phyloP scores from a whole-genome alignment of 176 grass and related monocot genomes.

The Bothriochloa decipiens region DNA sequence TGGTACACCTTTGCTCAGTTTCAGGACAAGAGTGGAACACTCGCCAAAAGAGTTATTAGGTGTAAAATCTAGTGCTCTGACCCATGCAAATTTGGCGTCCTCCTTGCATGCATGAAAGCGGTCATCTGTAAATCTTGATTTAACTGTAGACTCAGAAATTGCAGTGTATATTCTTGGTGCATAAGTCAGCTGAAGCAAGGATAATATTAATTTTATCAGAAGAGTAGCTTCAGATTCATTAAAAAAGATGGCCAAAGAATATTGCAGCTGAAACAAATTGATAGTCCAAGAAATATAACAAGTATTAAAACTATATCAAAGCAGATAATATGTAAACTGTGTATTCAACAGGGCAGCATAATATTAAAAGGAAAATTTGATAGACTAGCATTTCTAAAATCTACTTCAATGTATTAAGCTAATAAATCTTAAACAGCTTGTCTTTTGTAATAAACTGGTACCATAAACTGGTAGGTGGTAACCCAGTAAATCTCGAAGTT shows the following conservation, averaged over 20 bases:
- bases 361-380: background rate
- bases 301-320: constrained; percentile 33
- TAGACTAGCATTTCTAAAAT: constrained; percentile 11
- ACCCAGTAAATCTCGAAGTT: background rate
- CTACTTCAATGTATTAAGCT: background rate
- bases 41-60: constrained; percentile 66
- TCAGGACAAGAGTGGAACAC: constrained; percentile 68
- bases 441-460: background rate
- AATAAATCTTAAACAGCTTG: too few species aligned
- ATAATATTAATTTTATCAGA: constrained; percentile 13
- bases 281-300: constrained; percentile 30
- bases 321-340: constrained; percentile 17
- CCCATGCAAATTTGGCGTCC: constrained; percentile 69
- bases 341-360: constrained; percentile 23
- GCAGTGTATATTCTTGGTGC: constrained; percentile 74
- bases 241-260: constrained; percentile 27
- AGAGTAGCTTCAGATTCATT: constrained; percentile 23
- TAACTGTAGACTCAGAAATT: constrained; percentile 51
- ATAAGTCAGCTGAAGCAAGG: constrained; percentile 75
- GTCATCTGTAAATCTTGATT: constrained; percentile 65
- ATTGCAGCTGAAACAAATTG: constrained; percentile 44
- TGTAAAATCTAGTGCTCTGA: constrained; percentile 85
- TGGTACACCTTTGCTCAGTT: constrained; percentile 47
- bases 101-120: constrained; percentile 79
- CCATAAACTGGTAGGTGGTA: background rate